These are phyloP conservation scores for Aurifilum marmelostoma DNA, from an alignment of 2,329 filamentous ascomycete genomes.

Conservation along the genomic window DNA sequence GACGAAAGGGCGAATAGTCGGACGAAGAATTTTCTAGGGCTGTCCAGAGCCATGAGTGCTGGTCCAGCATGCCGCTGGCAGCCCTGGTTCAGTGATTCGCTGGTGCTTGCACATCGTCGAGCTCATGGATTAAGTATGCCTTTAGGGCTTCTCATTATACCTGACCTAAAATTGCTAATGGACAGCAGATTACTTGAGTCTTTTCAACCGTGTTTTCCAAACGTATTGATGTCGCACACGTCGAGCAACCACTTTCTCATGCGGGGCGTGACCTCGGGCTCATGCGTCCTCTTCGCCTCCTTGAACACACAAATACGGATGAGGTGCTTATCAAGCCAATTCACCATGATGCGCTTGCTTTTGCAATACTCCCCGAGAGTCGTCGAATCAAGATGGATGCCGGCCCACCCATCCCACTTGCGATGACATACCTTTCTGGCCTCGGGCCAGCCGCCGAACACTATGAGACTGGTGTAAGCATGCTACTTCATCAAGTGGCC, in stretches of 20 bases:
- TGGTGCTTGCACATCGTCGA: background rate
- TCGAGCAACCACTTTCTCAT: background rate
- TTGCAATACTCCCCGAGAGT: background rate
- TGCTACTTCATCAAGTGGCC: background rate
- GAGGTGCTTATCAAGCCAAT: background rate
- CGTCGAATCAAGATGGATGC: background rate
- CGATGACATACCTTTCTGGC: background rate
- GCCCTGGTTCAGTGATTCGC: too few species aligned
- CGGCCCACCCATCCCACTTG: background rate
- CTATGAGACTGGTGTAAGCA: background rate
- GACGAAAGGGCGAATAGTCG: too few species aligned
- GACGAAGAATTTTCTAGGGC: too few species aligned
- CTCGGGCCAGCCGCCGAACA: background rate
- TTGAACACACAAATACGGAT: background rate
- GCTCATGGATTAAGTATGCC: background rate
- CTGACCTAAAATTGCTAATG: background rate
- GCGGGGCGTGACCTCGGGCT: background rate
- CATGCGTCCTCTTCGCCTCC: background rate
- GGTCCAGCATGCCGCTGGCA: too few species aligned
- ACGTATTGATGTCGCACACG: background rate
- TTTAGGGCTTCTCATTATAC: background rate
- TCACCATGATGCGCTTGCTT: background rate
- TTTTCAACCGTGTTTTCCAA: too few species aligned
- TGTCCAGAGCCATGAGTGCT: too few species aligned
- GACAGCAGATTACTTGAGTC: too few species aligned